phyloP scores from a whole-genome alignment of 164 flowering plant genomes.

The Chimonanthus salicifolius region DNA sequence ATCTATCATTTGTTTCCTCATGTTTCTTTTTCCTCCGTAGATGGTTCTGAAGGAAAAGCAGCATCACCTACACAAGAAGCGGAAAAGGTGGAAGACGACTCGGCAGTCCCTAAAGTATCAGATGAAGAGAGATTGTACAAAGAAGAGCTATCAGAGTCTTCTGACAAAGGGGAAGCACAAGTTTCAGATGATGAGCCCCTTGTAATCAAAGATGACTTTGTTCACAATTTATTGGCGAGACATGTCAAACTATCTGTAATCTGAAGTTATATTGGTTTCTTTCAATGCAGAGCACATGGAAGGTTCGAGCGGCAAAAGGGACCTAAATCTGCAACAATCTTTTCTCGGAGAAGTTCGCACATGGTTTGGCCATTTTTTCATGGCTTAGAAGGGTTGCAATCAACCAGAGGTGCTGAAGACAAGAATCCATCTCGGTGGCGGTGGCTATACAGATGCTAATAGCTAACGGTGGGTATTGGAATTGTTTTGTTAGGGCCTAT shows the following conservation, averaged over 20 bases:
- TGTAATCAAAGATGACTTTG: conserved; percentile 12
- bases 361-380: not conserved
- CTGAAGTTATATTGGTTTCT: not conserved
- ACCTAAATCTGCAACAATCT: not conserved
- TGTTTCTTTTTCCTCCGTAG: conserved; percentile 14
- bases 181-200: conserved; percentile 79
- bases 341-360: not conserved
- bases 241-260: not conserved
- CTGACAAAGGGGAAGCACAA: conserved; percentile 22
- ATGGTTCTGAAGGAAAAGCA: conserved; percentile 26
- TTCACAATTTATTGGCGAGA: not conserved
- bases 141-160: conserved; percentile 17
- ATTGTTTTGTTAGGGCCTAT: not conserved
- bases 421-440: not conserved
- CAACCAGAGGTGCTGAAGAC: not conserved
- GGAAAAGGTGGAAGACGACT: conserved; percentile 18
- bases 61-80: not conserved
- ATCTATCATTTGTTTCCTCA: not conserved
- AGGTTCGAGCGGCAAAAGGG: conserved; percentile 22
- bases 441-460: not conserved
- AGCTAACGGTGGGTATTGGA: not conserved
- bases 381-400: not conserved
- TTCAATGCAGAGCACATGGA: conserved; percentile 57
- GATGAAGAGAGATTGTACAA: conserved; percentile 6
- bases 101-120: conserved; percentile 16